Base-by-base conservation (phyloP, 176 grass and related monocot species). In the Chrysopogon serrulatus region DNA sequence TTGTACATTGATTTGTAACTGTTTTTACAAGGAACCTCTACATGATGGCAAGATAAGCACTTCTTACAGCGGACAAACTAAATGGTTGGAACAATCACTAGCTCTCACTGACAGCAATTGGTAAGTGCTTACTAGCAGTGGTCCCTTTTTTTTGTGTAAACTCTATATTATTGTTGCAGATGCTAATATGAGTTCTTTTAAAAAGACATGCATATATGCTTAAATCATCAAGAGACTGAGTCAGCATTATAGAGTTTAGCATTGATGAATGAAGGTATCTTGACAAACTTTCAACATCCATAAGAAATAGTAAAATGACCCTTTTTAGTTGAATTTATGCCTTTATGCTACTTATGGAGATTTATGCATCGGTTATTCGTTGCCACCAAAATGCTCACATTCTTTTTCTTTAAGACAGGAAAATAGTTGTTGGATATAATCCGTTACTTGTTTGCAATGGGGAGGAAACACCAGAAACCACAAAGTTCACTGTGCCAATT, bases 391-490 rank as follows among this genome's bases (percentile, higher is more conserved):
- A 31, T 5, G 44, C 30, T 86, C 69, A 86, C 30, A 39, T 57
- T 66, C 5, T 37, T 30, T 16, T 86, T 71, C 16, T 72, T 76
- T 78, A 82, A 90, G 65, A 32, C 73, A 90, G 88, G 88, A 86
- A 90, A 82, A 78, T 90, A 82, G 88, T 78, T 66, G 79, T 86
- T 82, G 88, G 88, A 78, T 86, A 67, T 48, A 8, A 86, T 73
- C 66, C 83, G 2, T 73, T 90, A 73, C 36, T 82, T 65, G 65
- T 77, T 59, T 90, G 83, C 60, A 53, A 68, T 19, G 56, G 72
- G 30, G 23, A 10, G 1, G 54, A 57, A 34, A 47, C 43, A 39
- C 56, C 35, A 36, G 67, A 78, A 72, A 37, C 0, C 53, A 31
- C 30, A 27, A 72, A 66, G 44, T 59, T 86, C 15, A 57, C 11